Percentiles rank a stretch among this genome's conserved stretches.
Evolutionary conservation across 768 basidiomycete genomes (phyloP).

Genomic region (Lactifluus rugatus): DNA sequence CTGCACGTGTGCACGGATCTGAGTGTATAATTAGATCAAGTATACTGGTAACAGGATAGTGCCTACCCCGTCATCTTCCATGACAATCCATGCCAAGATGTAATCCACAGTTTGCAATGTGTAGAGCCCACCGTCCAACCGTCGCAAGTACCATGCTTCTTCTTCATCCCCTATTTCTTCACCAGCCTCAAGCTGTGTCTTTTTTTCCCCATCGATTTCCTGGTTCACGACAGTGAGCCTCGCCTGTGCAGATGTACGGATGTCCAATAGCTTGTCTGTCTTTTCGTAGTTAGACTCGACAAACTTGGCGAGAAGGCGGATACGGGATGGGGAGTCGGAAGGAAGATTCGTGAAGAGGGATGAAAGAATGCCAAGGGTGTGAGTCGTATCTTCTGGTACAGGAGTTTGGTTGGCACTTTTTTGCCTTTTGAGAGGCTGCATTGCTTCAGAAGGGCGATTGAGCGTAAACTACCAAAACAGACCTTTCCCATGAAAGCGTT

Average conservation of each 20-base stretch:
- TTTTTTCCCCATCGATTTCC: constrained; percentile 61
- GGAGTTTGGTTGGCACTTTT: constrained; percentile 38
- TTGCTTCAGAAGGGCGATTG: constrained; percentile 5
- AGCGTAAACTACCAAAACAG: constrained; percentile 15
- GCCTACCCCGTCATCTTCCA: constrained; percentile 97
- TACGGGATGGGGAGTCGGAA: constrained; percentile 71
- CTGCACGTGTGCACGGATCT: constrained; percentile 72
- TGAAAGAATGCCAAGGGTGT: constrained; percentile 79
- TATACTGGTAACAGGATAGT: not conserved
- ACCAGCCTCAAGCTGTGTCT: constrained; percentile 48
- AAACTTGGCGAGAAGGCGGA: constrained; percentile 85
- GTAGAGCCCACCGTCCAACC: constrained; percentile 80
- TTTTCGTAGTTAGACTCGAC: constrained; percentile 92
- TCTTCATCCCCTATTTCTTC: constrained; percentile 51
- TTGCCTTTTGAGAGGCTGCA: constrained; percentile 47
- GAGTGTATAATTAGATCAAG: constrained; percentile 3
- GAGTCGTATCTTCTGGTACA: constrained; percentile 74
- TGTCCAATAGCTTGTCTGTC: constrained; percentile 84
- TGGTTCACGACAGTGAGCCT: constrained; percentile 52
- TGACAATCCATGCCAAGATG: constrained; percentile 86
- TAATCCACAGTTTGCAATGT: constrained; percentile 89
- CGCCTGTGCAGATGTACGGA: constrained; percentile 58
- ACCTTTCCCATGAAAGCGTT: constrained; percentile 93
- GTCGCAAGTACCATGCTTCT: constrained; percentile 77
- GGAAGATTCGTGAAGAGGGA: constrained; percentile 82